Evolutionary conservation across 805 yeast species (phyloP), one percentile per base, ranked within the genome.

Genomic region (Clavispora asparagi): DNA sequence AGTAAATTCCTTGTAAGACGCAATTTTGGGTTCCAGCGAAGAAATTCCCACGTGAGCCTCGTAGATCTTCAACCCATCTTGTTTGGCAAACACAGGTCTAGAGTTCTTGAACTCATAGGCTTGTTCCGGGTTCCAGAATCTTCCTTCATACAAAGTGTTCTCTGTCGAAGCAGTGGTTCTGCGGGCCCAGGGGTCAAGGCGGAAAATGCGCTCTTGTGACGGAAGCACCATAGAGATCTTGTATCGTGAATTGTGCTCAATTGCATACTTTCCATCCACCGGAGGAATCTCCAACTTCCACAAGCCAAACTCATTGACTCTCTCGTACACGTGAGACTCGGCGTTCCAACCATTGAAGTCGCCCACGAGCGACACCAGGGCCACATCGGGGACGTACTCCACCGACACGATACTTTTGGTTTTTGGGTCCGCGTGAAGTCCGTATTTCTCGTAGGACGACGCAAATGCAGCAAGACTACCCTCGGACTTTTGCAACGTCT

Each of bases 11-110:
- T 79, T 82, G 66, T 92, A 92, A 11, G 92, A 67, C 2, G 96
- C 96, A 43, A 94, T 70, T 47, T 79, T 80, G 30, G 94, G 91
- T 47, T 92, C 94, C 1, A 96, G 91, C 2, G 95, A 82, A 0
- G 97, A 90, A 49, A 92, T 92, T 28, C 99, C 99, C 26, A 87
- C 80, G 62, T 92, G 99, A 29, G 97, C 97, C 68, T 92, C 99
- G 67, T 92, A 92, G 46, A 92, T 86, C 62, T 86, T 82, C 52
- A 85, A 67, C 8, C 75, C 76, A 27, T 64, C 70, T 13, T 63
- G 61, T 43, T 60, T 59, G 33, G 61, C 55, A 28, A 79, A 67
- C 8, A 59, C 57, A 0, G 97, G 97, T 53, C 95, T 73, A 31
- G 64, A 44, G 62, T 87, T 64, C 62, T 83, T 77, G 70, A 87